Evolutionary conservation across 306 rosid genomes (phyloP).

Genomic region (Castanospermum australe): DNA sequence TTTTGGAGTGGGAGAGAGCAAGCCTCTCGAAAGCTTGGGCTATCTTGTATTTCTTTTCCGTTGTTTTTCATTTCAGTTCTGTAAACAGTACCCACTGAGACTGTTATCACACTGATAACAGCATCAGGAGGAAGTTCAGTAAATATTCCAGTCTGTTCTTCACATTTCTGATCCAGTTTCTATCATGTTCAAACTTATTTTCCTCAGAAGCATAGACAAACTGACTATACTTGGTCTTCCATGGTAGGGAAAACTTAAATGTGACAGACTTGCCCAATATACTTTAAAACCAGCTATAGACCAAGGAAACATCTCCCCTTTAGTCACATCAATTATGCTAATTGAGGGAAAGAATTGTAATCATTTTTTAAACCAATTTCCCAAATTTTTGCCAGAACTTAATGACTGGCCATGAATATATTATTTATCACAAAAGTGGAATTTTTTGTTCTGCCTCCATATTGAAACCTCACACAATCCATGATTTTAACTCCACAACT

Average conservation of each 20-base stretch:
- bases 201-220: neutral
- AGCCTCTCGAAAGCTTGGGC: no score
- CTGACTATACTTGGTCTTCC: neutral
- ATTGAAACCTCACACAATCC: neutral
- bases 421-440: neutral
- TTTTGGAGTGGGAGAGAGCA: no score
- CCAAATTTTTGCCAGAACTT: neutral
- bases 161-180: no score
- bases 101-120: no score
- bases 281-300: neutral
- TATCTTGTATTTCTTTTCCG: no score
- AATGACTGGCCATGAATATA: neutral
- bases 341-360: neutral
- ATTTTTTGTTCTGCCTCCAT: neutral
- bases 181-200: neutral
- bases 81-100: no score
- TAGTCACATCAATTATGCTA: neutral
- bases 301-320: neutral
- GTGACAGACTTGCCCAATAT: neutral
- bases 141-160: no score
- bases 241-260: neutral
- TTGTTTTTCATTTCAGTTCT: no score
- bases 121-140: no score
- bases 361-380: neutral
- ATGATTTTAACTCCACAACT: neutral